These are phyloP conservation scores for Pestalotiopsis fici DNA, from an alignment of 2,329 filamentous ascomycete genomes.

Conservation along the genomic window DNA sequence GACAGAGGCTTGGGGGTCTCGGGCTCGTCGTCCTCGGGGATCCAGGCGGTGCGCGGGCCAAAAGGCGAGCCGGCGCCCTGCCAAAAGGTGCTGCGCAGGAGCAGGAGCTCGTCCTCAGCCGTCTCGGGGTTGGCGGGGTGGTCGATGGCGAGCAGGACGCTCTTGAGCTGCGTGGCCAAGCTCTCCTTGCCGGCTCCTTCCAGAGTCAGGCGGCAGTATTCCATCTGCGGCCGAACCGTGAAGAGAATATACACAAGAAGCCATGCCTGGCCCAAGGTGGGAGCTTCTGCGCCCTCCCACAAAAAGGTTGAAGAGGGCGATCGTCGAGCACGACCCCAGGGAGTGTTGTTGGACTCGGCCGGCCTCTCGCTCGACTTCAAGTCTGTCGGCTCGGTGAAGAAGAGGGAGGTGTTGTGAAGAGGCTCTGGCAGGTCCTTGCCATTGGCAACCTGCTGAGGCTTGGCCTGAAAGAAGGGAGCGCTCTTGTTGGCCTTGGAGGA, in stretches of 20 bases:
- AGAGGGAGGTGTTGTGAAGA: constrained; percentile 36
- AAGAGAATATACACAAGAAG: constrained; percentile 54
- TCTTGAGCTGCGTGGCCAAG: constrained; percentile 38
- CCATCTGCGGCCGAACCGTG: constrained; percentile 48
- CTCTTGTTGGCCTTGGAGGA: constrained; percentile 25
- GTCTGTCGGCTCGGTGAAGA: constrained; percentile 46
- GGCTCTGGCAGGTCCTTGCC: constrained; percentile 29
- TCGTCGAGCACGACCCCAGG: constrained; percentile 57
- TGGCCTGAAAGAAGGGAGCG: constrained; percentile 36
- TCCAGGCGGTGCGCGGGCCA: constrained; percentile 65
- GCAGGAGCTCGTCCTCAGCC: constrained; percentile 33
- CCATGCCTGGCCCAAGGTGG: constrained; percentile 53
- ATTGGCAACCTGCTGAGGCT: constrained; percentile 26
- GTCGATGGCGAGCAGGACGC: constrained; percentile 49
- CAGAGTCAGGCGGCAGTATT: constrained; percentile 50
- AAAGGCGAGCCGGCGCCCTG: constrained; percentile 70
- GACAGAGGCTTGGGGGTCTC: constrained; percentile 38
- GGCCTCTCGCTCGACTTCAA: constrained; percentile 52
- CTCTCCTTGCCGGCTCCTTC: constrained; percentile 35
- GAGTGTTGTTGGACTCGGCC: constrained; percentile 52
- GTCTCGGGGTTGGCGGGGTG: constrained; percentile 40
- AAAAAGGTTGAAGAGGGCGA: constrained; percentile 46
- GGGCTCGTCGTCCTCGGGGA: constrained; percentile 43
- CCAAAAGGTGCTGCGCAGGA: constrained; percentile 64
- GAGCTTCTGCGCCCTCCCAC: constrained; percentile 43